These are phyloP conservation scores for Fusarium sp. DNA, from an alignment of 2,329 filamentous ascomycete genomes.

Conservation along the genomic window DNA sequence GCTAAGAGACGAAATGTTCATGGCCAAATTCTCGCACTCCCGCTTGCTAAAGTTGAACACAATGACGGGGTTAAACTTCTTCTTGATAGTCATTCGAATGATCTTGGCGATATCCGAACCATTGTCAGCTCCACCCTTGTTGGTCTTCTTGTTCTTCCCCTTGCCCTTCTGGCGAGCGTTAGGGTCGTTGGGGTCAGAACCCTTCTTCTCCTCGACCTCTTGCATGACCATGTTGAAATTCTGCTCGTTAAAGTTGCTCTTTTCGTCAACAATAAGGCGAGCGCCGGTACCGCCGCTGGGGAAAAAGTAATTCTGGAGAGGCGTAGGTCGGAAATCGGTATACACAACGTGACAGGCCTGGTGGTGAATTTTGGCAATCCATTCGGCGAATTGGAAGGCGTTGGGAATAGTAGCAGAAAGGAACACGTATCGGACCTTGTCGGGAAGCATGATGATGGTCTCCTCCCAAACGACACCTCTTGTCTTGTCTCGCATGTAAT, in stretches of 20 bases:
- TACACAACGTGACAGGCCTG: slow-evolving; percentile 99
- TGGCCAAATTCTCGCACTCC: slow-evolving; percentile 90
- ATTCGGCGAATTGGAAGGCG: slow-evolving; percentile 98
- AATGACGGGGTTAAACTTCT: slow-evolving; percentile 97
- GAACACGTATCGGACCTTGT: slow-evolving; percentile 99
- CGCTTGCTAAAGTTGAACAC: slow-evolving; percentile 99
- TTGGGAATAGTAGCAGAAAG: slow-evolving; percentile 98
- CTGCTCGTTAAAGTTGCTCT: slow-evolving; percentile 93
- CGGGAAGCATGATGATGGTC: slow-evolving; percentile 96
- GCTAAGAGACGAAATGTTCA: slow-evolving; percentile 86
- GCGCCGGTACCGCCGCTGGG: slow-evolving; percentile 93
- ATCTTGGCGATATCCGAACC: slow-evolving; percentile 95
- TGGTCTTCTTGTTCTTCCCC: slow-evolving; percentile 91
- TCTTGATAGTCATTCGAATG: slow-evolving; percentile 98
- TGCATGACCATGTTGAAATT: slow-evolving; percentile 98
- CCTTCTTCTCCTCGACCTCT: slow-evolving; percentile 87
- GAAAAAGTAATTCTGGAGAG: slow-evolving; percentile 98
- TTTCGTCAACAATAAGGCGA: slow-evolving; percentile 94
- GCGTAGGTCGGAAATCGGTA: slow-evolving; percentile 97
- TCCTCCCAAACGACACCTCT: slow-evolving; percentile 99
- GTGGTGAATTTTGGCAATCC: slow-evolving; percentile 97
- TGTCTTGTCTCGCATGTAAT: slow-evolving; percentile 95
- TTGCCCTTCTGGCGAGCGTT: slow-evolving; percentile 85
- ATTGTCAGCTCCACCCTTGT: slow-evolving; percentile 84
- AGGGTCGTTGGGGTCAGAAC: slow-evolving; percentile 82